Evolutionary conservation across 805 yeast genomes (phyloP).

Genomic region (Vanderwaltozyma tropicalis): DNA sequence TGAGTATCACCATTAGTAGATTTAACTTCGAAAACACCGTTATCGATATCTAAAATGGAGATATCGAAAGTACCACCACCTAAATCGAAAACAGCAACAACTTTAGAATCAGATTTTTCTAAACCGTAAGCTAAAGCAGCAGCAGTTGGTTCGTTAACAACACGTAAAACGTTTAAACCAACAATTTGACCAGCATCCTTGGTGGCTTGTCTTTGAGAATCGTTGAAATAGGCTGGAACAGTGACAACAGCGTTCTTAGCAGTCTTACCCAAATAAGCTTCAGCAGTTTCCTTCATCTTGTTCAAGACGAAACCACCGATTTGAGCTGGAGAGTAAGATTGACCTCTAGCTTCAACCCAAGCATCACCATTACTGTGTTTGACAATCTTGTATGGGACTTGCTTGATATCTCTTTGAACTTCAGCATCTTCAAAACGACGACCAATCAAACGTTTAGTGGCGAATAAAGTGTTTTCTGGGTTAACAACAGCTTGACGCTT

Average conservation of each 20-base stretch:
- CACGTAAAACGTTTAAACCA: slow-evolving; percentile 75
- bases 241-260: slow-evolving; percentile 85
- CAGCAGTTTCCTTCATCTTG: slow-evolving; percentile 98
- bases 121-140: slow-evolving; percentile 94
- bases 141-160: slow-evolving; percentile 78
- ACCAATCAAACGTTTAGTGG: slow-evolving; percentile 92
- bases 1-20: slow-evolving; percentile 92
- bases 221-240: slow-evolving; percentile 83
- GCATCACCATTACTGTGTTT: slow-evolving; percentile 92
- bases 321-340: slow-evolving; percentile 87
- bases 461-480: slow-evolving; percentile 87
- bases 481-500: slow-evolving; percentile 93
- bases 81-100: slow-evolving; percentile 91
- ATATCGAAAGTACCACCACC: slow-evolving; percentile 99
- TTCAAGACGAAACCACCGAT: slow-evolving; percentile 87
- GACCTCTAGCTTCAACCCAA: slow-evolving; percentile 86
- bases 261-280: slow-evolving; percentile 76
- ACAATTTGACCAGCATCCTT: slow-evolving; percentile 97
- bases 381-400: slow-evolving; percentile 84
- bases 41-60: slow-evolving; percentile 91
- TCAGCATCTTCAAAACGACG: slow-evolving; percentile 82
- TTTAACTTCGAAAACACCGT: slow-evolving; percentile 96
- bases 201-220: slow-evolving; percentile 74
- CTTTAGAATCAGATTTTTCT: slow-evolving; percentile 66
- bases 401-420: slow-evolving; percentile 79